phyloP scores from a whole-genome alignment of 805 yeast species.

The Kodamaea fukazawae region DNA sequence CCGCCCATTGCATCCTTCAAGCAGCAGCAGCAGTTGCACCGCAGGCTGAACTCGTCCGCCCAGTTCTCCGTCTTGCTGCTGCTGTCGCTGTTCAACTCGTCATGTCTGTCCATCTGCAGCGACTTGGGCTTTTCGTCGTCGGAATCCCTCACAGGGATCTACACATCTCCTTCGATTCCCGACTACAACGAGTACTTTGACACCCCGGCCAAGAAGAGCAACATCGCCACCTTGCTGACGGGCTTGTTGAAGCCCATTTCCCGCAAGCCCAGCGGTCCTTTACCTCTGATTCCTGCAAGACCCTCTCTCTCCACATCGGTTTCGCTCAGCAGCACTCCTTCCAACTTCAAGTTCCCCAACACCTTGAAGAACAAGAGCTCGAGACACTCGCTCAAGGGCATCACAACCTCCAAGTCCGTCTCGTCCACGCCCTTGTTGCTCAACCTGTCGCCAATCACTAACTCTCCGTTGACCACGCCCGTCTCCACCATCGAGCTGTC shows the following conservation, averaged over 20 bases:
- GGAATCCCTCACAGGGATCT: slow-evolving; percentile 29
- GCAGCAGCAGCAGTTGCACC: slow-evolving; percentile 2
- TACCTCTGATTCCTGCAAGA: slow-evolving; percentile 3
- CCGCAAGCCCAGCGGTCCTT: slow-evolving; percentile 11
- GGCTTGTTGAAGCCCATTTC: slow-evolving; percentile 11
- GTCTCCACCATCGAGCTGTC: slow-evolving; percentile 26
- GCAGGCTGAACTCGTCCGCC: slow-evolving; percentile 3
- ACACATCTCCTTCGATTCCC: slow-evolving; percentile 21
- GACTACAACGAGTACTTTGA: slow-evolving; percentile 28
- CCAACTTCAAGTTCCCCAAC: slow-evolving; percentile 13
- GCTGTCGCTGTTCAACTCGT: slow-evolving; percentile 23
- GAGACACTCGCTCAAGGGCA: slow-evolving; percentile 14
- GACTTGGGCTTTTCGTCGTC: slow-evolving; percentile 28
- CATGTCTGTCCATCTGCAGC: slow-evolving; percentile 25
- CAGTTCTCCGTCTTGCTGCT: slow-evolving; percentile 7
- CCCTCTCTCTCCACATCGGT: slow-evolving; percentile 2
- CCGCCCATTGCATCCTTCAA: slow-evolving; percentile 5
- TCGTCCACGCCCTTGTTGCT: slow-evolving; percentile 11
- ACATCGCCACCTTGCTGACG: slow-evolving; percentile 4
- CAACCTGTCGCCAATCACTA: slow-evolving; percentile 29
- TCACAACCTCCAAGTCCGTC: slow-evolving; percentile 8
- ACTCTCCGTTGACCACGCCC: slow-evolving; percentile 37
- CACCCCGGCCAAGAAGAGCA: slow-evolving; percentile 10
- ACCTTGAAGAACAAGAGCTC: slow-evolving; percentile 10
- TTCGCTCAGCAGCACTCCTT: not conserved